Conservation (phyloP, 1,284 basidiomycete genomes). For the Malassezia sympodialis region DNA sequence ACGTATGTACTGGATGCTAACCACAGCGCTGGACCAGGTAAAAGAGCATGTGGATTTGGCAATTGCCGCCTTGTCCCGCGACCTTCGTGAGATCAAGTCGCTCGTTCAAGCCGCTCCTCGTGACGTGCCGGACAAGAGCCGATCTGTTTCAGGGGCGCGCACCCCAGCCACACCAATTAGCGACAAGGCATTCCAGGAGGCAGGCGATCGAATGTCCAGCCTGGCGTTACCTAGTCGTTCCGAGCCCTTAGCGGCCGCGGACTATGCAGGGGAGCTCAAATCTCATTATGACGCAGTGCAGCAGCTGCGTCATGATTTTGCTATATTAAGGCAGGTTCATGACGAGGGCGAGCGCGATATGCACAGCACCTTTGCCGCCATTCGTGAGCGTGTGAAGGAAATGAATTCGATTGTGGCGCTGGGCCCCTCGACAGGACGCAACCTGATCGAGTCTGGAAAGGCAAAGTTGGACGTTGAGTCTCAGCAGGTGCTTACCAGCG, state of each 20-base stretch:
- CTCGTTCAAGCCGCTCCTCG: slow-evolving; percentile 51
- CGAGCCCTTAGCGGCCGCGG: background rate
- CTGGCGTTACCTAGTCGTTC: background rate
- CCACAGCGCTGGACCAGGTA: slow-evolving; percentile 83
- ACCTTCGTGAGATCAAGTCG: slow-evolving; percentile 77
- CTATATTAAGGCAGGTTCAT: slow-evolving; percentile 85
- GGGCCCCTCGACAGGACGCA: slow-evolving; percentile 73
- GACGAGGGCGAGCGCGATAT: slow-evolving; percentile 82
- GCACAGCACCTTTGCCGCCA: slow-evolving; percentile 65
- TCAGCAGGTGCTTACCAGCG: slow-evolving; percentile 78
- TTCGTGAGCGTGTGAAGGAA: slow-evolving; percentile 70
- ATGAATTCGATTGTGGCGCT: slow-evolving; percentile 57
- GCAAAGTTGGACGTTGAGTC: slow-evolving; percentile 74
- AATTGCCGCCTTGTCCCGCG: slow-evolving; percentile 72
- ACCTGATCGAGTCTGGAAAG: slow-evolving; percentile 83
- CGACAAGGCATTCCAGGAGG: slow-evolving; percentile 42
- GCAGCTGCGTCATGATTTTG: slow-evolving; percentile 80
- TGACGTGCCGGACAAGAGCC: slow-evolving; percentile 9
- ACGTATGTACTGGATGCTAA: slow-evolving; percentile 56
- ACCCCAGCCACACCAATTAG: slow-evolving; percentile 20
- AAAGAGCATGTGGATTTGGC: slow-evolving; percentile 92
- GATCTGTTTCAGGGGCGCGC: slow-evolving; percentile 2
- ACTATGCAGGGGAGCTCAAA: slow-evolving; percentile 57
- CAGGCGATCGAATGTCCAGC: slow-evolving; percentile 13
- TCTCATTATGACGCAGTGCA: slow-evolving; percentile 90